A percentile compares a stretch with the other conserved stretches of the same genome.
Evolutionary conservation across 75 land plant genomes (phyloP).

Genomic region (Sequoia sempervirens): DNA sequence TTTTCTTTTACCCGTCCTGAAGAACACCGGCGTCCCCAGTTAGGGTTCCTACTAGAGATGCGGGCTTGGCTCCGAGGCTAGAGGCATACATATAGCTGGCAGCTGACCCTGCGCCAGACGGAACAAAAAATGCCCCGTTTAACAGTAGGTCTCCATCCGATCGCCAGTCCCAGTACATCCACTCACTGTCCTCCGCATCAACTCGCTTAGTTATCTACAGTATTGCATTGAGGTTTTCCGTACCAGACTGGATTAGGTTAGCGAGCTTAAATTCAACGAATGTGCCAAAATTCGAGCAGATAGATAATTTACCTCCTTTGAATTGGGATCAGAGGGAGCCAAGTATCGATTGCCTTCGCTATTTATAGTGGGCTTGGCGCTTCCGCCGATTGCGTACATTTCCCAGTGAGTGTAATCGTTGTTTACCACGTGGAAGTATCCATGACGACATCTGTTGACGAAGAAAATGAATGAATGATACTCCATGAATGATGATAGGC

Average conservation of each 20-base stretch:
- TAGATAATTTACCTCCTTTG: slow-evolving; percentile 3
- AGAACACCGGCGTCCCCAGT: slow-evolving; percentile 58
- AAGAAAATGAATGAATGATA: not conserved
- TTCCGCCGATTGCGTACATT: slow-evolving; percentile 42
- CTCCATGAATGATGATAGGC: not conserved
- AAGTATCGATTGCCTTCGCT: slow-evolving; percentile 37
- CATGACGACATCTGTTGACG: slow-evolving; percentile 26
- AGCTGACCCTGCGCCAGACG: slow-evolving; percentile 52
- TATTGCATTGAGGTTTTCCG: not conserved
- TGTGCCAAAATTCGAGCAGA: not conserved
- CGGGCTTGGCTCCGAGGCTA: slow-evolving; percentile 61
- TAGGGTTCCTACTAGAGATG: slow-evolving; percentile 38
- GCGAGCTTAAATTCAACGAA: too few relatives aligned
- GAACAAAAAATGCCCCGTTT: slow-evolving; percentile 78
- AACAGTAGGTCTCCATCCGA: slow-evolving; percentile 72
- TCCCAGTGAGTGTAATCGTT: slow-evolving; percentile 30
- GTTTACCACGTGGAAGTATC: slow-evolving; percentile 43
- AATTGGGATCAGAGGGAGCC: slow-evolving; percentile 18
- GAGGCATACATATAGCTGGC: slow-evolving; percentile 49
- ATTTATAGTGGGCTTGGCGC: slow-evolving; percentile 32
- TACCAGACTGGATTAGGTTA: not conserved
- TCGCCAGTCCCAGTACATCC: slow-evolving; percentile 82
- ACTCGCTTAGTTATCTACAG: slow-evolving; percentile 77
- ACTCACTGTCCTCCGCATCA: slow-evolving; percentile 45
- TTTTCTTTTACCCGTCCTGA: not conserved